Evolutionary conservation across 2,329 filamentous ascomycete species (phyloP), one percentile per base, ranked within the genome.

Genomic region (Aspergillaceae sp.): DNA sequence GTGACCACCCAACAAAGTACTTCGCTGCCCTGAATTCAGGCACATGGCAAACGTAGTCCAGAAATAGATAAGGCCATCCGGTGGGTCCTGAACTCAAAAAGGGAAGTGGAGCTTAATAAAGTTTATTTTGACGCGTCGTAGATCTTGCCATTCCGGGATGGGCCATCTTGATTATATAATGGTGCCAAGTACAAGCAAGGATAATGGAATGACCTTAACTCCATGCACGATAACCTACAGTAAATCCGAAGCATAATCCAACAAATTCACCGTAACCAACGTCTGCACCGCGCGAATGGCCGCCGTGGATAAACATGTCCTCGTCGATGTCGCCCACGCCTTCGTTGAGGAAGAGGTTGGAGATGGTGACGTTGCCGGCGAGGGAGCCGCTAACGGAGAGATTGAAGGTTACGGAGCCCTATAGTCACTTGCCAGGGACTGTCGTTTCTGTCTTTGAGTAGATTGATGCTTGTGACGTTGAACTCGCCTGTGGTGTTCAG

Each of bases 361-460:
- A 56, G 1, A 60, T 30, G 11, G 56, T 52, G 9, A 60, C 45
- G 34, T 55, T 58, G 10, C 58, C 58, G 7, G 59, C 45, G 1
- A 45, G 19, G 1, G 50, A 46, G 26, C 46, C 54, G 27, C 48
- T 50, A 32, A 60, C 33, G 7, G 50, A 55, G n/a, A 60, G 55
- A 19, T 60, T 60, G 44, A 60, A 56, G 4, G 45, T 51, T 29
- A 56, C 51, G 37, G 53, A 43, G 19, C 58, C 58, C 58, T 60
- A 9, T 19, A 19, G 5, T 27, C 3, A 7, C 19, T 5, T 2
- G 5, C 41, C 2, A 11, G 4, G 19, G n/a, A 27, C 6, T 2
- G 29, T 7, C 28, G 8, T 4, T 38, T 38, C 8, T 38, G 19
- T 4, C n/a, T 7, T 27, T 38, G 11, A 19, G 19, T 28, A 59